Conservation (phyloP, 192 early-diverging fungal genomes). For the Rhizoclosmatium globosum region DNA sequence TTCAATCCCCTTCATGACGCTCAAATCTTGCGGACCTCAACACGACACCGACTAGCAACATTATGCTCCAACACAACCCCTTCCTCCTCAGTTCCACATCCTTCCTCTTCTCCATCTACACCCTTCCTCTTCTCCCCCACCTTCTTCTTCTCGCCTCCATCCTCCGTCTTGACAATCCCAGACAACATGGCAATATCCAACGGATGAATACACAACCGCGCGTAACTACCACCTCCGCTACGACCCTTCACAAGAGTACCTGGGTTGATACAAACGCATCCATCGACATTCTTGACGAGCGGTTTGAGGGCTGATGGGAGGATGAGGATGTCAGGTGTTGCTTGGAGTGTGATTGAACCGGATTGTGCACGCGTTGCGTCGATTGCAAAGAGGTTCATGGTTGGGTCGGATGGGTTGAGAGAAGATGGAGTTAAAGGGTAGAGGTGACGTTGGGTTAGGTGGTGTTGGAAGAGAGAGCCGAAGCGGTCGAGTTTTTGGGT, state of each 20-base stretch:
- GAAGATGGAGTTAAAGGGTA: slow-evolving; percentile 82
- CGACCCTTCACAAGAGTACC: slow-evolving; percentile 75
- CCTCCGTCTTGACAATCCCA: background rate
- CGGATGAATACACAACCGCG: slow-evolving; percentile 76
- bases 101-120: slow-evolving; percentile 9
- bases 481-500: slow-evolving; percentile 68
- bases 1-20: too few species aligned
- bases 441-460: slow-evolving; percentile 83
- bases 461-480: slow-evolving; percentile 74
- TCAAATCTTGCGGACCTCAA: slow-evolving; percentile 51
- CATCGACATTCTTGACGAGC: slow-evolving; percentile 77
- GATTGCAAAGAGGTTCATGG: slow-evolving; percentile 41
- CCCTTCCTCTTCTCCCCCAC: slow-evolving; percentile 29
- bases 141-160: background rate
- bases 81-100: slow-evolving; percentile 25
- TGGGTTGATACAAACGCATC: slow-evolving; percentile 85
- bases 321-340: slow-evolving; percentile 86
- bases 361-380: slow-evolving; percentile 43
- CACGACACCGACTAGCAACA: slow-evolving; percentile 46
- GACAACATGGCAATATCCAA: slow-evolving; percentile 45
- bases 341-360: slow-evolving; percentile 61
- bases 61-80: slow-evolving; percentile 36
- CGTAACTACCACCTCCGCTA: slow-evolving; percentile 79
- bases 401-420: background rate
- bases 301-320: slow-evolving; percentile 76